These are phyloP conservation scores for Fusarium brevicatenulatum DNA, from an alignment of 2,329 filamentous ascomycete genomes.

Conservation along the genomic window DNA sequence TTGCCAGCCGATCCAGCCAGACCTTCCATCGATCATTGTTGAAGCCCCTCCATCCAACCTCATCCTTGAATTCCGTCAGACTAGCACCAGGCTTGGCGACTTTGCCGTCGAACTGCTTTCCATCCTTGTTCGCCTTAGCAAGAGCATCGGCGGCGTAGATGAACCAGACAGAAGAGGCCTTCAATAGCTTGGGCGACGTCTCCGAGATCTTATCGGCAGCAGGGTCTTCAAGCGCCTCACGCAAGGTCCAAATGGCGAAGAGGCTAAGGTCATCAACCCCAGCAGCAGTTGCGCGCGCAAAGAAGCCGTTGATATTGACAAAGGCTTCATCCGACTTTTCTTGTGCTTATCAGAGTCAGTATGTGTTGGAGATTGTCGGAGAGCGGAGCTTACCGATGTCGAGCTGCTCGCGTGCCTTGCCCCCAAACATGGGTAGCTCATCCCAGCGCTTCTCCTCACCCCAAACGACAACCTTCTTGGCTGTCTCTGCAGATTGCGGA, in stretches of 20 bases:
- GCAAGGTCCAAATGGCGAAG: conserved; percentile 32
- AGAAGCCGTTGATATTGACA: conserved; percentile 32
- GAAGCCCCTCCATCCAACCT: conserved; percentile 29
- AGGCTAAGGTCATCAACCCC: conserved; percentile 26
- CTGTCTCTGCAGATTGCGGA: conserved; percentile 11
- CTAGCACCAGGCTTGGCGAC: conserved; percentile 26
- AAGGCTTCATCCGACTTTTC: conserved; percentile 12
- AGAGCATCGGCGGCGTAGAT: conserved; percentile 15
- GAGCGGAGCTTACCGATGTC: conserved; percentile 20
- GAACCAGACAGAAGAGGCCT: conserved; percentile 27
- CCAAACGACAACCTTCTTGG: conserved; percentile 31
- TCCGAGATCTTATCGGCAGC: conserved; percentile 1
- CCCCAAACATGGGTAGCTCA: conserved; percentile 33
- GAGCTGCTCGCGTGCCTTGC: conserved; percentile 23
- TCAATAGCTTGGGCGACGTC: background rate
- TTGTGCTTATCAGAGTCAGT: conserved; percentile 6
- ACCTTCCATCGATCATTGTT: conserved; percentile 22
- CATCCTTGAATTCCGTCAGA: background rate
- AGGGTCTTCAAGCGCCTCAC: conserved; percentile 32
- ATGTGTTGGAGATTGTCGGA: accelerated
- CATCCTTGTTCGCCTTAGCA: background rate
- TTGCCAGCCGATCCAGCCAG: conserved; percentile 6
- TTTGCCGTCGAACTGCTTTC: conserved; percentile 36
- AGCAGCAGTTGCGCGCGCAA: conserved; percentile 24
- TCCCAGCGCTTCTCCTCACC: conserved; percentile 29